Evolutionary conservation across 139 green algal species (phyloP).

Genomic region (Desmodesmus armatus): DNA sequence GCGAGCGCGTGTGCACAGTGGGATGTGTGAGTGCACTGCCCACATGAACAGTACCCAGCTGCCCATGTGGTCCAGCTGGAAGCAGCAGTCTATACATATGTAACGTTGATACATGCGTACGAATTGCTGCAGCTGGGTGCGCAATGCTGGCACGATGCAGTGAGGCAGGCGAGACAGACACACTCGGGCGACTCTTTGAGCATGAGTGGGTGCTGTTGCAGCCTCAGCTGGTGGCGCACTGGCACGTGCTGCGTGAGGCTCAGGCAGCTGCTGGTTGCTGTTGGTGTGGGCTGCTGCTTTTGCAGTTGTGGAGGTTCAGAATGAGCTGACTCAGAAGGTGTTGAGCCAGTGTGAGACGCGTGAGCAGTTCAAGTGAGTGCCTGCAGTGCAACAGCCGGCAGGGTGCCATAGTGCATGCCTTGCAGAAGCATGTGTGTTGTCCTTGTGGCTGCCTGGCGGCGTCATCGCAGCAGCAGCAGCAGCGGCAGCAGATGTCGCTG

Average conservation of each 20-base stretch:
- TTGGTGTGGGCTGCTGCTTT: not conserved
- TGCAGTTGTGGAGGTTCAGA: slow-evolving; percentile 88
- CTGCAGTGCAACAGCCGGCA: too few species aligned
- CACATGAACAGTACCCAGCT: not conserved
- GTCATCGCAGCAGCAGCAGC: too few species aligned
- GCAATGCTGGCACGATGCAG: too few species aligned
- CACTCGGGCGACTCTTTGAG: not conserved
- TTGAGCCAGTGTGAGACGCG: slow-evolving; percentile 76
- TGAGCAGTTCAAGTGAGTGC: slow-evolving; percentile 66
- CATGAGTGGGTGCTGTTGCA: not conserved
- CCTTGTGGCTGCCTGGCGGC: not conserved
- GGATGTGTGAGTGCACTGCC: too few species aligned
- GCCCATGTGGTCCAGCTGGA: not conserved
- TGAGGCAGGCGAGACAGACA: not conserved
- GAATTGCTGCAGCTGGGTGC: not conserved
- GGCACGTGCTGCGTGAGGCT: not conserved
- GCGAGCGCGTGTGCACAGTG: too few species aligned
- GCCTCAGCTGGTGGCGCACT: not conserved
- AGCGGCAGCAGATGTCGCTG: too few species aligned
- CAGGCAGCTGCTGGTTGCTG: not conserved
- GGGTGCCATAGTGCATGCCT: too few species aligned
- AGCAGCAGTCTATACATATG: not conserved
- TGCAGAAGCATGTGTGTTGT: too few species aligned
- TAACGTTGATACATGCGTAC: too few species aligned
- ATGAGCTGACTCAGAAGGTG: slow-evolving; percentile 78